Evolutionary conservation across 2,329 filamentous ascomycete genomes (phyloP).

Genomic region (Pseudopithomyces maydicus): DNA sequence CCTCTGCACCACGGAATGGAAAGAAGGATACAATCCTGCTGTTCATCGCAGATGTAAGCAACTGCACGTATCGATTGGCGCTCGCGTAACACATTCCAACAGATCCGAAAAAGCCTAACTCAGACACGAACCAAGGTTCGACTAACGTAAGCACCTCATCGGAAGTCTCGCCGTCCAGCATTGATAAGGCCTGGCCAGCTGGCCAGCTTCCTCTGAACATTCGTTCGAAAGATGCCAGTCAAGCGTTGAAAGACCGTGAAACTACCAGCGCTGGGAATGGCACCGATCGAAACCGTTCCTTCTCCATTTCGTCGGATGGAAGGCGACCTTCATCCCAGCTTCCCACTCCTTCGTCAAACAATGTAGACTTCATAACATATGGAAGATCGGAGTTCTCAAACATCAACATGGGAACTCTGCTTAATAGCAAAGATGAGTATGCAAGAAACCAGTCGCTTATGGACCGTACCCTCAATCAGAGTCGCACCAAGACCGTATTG

Average conservation of each 20-base stretch:
- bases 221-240: not conserved
- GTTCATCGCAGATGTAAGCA: slow-evolving; percentile 34
- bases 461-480: slow-evolving; percentile 20
- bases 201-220: slow-evolving; percentile 1
- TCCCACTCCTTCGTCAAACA: slow-evolving; percentile 10
- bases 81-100: slow-evolving; percentile 8
- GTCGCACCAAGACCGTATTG: slow-evolving; percentile 11
- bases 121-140: not conserved
- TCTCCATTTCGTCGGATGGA: slow-evolving; percentile 1
- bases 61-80: slow-evolving; percentile 9
- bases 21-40: slow-evolving; percentile 36
- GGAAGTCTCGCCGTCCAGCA: not conserved
- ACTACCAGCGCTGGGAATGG: not conserved
- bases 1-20: slow-evolving; percentile 40
- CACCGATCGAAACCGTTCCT: not conserved
- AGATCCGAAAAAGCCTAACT: slow-evolving; percentile 14
- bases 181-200: not conserved
- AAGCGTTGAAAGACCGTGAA: not conserved
- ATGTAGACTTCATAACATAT: slow-evolving; percentile 26
- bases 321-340: not conserved
- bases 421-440: slow-evolving; percentile 29
- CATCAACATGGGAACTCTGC: slow-evolving; percentile 30
- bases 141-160: not conserved
- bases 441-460: slow-evolving; percentile 17
- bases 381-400: slow-evolving; percentile 28